Evolutionary conservation across 2,329 filamentous ascomycete species (phyloP).

Genomic region (Epichloe coenophiala): DNA sequence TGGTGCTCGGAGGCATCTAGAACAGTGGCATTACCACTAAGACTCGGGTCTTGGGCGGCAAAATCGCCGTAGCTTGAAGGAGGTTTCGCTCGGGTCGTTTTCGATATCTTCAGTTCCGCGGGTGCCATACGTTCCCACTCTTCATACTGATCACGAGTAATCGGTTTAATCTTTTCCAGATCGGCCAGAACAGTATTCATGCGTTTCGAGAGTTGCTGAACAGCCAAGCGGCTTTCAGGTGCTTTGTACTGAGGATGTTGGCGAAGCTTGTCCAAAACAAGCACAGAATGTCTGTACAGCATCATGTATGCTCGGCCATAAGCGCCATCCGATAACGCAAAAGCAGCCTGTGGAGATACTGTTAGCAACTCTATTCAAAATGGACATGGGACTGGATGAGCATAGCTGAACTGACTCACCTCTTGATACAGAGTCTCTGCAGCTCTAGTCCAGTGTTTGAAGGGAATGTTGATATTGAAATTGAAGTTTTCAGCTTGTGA

Average conservation of each 20-base stretch:
- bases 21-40: slow-evolving; percentile 43
- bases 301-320: slow-evolving; percentile 81
- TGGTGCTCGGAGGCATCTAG: slow-evolving; percentile 59
- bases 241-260: slow-evolving; percentile 64
- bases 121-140: slow-evolving; percentile 47
- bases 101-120: slow-evolving; percentile 14
- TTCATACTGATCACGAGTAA: slow-evolving; percentile 59
- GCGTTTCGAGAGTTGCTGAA: slow-evolving; percentile 37
- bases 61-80: slow-evolving; percentile 30
- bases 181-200: slow-evolving; percentile 48
- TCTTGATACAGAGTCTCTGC: slow-evolving; percentile 69
- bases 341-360: slow-evolving; percentile 48
- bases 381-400: not conserved
- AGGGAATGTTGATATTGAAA: slow-evolving; percentile 62
- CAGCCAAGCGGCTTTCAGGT: slow-evolving; percentile 48
- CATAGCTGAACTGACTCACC: slow-evolving; percentile 33
- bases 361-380: not conserved
- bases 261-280: slow-evolving; percentile 65
- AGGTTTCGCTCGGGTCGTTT: slow-evolving; percentile 8
- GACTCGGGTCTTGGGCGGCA: slow-evolving; percentile 46
- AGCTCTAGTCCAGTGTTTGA: slow-evolving; percentile 72
- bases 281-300: slow-evolving; percentile 74
- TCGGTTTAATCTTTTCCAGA: slow-evolving; percentile 67
- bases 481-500: slow-evolving; percentile 65
- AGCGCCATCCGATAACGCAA: slow-evolving; percentile 77